Conservation (phyloP, 2,329 filamentous ascomycete species). For the Arthrinium phaeospermum region DNA sequence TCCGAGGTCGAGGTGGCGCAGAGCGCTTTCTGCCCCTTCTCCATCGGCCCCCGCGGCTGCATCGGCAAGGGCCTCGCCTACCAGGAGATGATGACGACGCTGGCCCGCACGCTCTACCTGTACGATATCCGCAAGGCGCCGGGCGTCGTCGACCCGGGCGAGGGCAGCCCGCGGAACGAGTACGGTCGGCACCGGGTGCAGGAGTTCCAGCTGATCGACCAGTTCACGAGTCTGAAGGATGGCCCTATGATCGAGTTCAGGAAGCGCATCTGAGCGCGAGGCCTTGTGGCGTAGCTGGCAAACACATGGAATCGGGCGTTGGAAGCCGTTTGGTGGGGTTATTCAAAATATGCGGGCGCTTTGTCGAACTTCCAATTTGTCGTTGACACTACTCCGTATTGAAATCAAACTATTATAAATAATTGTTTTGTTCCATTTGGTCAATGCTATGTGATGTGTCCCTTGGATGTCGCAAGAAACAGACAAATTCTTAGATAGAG, state of each 20-base stretch:
- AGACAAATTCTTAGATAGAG: no score
- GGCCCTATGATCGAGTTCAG: constrained; percentile 72
- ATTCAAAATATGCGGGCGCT: background rate
- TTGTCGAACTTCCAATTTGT: background rate
- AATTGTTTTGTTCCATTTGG: background rate
- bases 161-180: constrained; percentile 55
- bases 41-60: constrained; percentile 71
- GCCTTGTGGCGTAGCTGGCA: background rate
- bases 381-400: background rate
- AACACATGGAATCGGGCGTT: background rate
- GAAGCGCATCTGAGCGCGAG: constrained; percentile 30
- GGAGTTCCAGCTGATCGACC: constrained; percentile 75
- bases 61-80: constrained; percentile 75
- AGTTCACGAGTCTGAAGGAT: constrained; percentile 76
- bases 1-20: constrained; percentile 62
- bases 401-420: background rate
- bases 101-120: constrained; percentile 65
- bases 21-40: constrained; percentile 77
- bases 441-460: background rate
- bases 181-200: constrained; percentile 59
- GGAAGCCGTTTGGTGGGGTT: background rate
- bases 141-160: constrained; percentile 54
- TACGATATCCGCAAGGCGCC: constrained; percentile 65
- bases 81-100: constrained; percentile 67
- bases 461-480: background rate